phyloP scores from a whole-genome alignment of 164 flowering plant species.

The Aristolochia fimbriata region DNA sequence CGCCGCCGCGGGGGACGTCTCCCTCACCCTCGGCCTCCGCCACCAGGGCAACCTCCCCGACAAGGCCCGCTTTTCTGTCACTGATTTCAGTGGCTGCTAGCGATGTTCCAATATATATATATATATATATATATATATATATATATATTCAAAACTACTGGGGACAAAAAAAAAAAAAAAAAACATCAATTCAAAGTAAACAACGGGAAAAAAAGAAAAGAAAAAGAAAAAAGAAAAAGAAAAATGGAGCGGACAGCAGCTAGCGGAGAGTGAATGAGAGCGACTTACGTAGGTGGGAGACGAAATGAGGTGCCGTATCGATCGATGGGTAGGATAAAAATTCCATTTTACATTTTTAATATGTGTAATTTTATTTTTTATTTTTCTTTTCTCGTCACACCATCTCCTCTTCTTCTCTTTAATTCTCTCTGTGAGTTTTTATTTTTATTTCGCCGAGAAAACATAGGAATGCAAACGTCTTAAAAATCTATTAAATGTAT shows the following conservation, averaged over 20 bases:
- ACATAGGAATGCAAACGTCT: too few species aligned
- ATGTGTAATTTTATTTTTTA: neutral
- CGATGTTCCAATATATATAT: too few species aligned
- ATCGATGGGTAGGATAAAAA: neutral
- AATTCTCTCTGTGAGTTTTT: constrained; percentile 4
- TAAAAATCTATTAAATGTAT: too few species aligned
- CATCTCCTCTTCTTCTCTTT: constrained; percentile 1
- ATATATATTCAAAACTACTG: too few species aligned
- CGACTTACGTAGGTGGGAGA: neutral
- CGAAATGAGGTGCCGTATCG: neutral
- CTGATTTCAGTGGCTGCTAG: constrained; percentile 22
- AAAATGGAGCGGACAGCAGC: neutral
- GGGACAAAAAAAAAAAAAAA: neutral
- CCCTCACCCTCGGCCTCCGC: constrained; percentile 74
- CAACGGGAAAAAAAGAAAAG: too few species aligned
- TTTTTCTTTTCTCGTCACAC: neutral
- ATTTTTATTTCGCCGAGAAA: neutral
- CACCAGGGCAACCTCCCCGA: constrained; percentile 74
- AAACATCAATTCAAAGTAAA: neutral
- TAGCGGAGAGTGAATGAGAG: neutral
- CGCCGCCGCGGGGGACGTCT: constrained; percentile 49
- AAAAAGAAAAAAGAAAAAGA: too few species aligned
- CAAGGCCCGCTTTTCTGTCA: constrained; percentile 32
- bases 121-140: too few species aligned
- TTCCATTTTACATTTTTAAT: neutral